phyloP scores from a whole-genome alignment of 306 rosid genomes.

The Cicer arietinum region DNA sequence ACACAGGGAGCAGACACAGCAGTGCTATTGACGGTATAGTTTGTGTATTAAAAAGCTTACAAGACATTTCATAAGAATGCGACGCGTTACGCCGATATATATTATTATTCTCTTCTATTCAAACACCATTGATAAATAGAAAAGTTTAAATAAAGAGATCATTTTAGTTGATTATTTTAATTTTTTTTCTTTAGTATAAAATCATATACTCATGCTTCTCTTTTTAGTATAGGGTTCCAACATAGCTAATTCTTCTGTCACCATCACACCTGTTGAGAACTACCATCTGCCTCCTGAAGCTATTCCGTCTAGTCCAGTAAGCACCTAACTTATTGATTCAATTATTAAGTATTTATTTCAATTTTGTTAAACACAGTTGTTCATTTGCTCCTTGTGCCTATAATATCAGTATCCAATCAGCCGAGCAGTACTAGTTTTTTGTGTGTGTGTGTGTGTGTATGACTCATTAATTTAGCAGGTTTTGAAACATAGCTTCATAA shows the following conservation, averaged over 20 bases:
- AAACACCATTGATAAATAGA: constrained; percentile 1
- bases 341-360: constrained; percentile 1
- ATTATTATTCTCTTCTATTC: background rate
- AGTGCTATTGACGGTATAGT: constrained; percentile 68
- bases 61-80: constrained; percentile 4
- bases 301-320: constrained; percentile 58
- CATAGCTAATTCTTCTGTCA: constrained; percentile 59
- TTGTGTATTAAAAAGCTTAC: background rate
- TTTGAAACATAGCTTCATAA: constrained; percentile 11
- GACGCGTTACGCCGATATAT: background rate
- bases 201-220: background rate
- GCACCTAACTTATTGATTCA: constrained; percentile 23
- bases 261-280: constrained; percentile 63
- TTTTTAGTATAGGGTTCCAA: constrained; percentile 62
- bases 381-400: constrained; percentile 4
- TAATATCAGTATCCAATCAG: background rate
- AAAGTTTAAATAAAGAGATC: background rate
- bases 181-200: background rate
- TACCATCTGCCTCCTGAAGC: constrained; percentile 76
- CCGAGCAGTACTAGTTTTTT: background rate
- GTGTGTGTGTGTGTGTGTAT: background rate
- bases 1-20: constrained; percentile 78
- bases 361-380: background rate
- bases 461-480: background rate
- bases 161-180: constrained; percentile 12